Evolutionary conservation across 257 asterid genomes (phyloP), one percentile per base, ranked within the genome.

Genomic region (Ballota nigra): DNA sequence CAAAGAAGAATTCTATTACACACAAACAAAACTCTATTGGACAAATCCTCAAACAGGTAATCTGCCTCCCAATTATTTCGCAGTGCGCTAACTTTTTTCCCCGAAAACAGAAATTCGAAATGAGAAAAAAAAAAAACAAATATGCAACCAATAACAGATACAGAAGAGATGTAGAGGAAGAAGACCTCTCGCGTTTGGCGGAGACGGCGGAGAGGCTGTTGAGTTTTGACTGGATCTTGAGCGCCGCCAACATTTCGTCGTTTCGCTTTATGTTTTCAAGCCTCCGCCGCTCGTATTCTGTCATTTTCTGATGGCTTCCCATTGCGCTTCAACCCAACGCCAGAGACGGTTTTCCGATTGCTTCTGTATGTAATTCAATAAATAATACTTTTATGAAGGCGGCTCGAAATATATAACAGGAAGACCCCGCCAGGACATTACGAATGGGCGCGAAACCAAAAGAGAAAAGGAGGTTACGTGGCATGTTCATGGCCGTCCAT

Each of bases 241-340:
- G 95, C 74, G 95, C 89, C 41, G 97, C 90, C 68, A 89, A 68
- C 91, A 94, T 89, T 68, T 94, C 86, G 26, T 78, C 88, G 66
- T 91, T 94, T 45, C 97, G 84, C 79, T 84, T 86, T 5, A 94
- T 94, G 86, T 91, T 94, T 49, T 94, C 95, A 36, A 94, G 82
- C 78, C 97, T 83, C 75, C 78, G 85, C 16, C 84, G 87, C 81
- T 94, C 97, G 85, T 91, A 91, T 23, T 88, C 97, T 8, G 96
- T 85, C 78, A 88, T 38, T 68, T 58, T 75, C 66, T 10, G 79
- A 19, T 29, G 59, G 34, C 75, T 59, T 28, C 76, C 90, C 98
- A 85, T 90, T 60, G 62, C 23, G 41, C 22, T 69, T 53, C 28
- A 4, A 28, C 1, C 68, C 16, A 2, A 60, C 8, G 49, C 1